A percentile compares a stretch with the other conserved stretches of the same genome.
These are phyloP conservation scores for Aspergillus niger DNA, from an alignment of 2,329 filamentous ascomycete species.

Conservation along the genomic window DNA sequence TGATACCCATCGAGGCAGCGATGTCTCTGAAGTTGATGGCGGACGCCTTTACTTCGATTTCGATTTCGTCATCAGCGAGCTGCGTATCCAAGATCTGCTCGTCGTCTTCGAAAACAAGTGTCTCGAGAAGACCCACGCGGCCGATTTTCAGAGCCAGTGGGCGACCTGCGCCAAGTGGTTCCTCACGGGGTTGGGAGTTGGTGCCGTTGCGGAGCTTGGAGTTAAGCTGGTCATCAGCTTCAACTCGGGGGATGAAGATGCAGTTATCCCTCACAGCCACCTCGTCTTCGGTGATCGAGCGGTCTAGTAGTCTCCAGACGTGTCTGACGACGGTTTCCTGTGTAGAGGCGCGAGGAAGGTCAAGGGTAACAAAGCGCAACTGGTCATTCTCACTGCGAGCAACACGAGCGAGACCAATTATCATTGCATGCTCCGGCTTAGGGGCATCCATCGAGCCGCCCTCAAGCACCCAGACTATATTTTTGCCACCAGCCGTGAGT, in stretches of 20 bases:
- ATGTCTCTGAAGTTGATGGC: constrained; percentile 8
- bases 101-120: background rate
- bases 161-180: background rate
- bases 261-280: background rate
- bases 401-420: background rate
- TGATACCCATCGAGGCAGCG: constrained; percentile 5
- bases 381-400: background rate
- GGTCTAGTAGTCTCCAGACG: background rate
- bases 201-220: constrained; percentile 3
- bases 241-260: constrained; percentile 8
- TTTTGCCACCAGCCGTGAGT: background rate
- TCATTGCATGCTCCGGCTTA: background rate
- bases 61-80: background rate
- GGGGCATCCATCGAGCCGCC: background rate
- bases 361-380: background rate
- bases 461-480: background rate
- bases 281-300: background rate
- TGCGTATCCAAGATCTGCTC: background rate
- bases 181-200: background rate
- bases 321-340: background rate
- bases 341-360: background rate
- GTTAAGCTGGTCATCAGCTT: background rate
- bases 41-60: constrained; percentile 6
- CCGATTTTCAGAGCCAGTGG: constrained; percentile 1
- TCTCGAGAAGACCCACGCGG: background rate